A percentile compares a stretch with the other conserved stretches of the same genome.
These are phyloP conservation scores for Leccinum truebloodii DNA, from an alignment of 768 basidiomycete genomes.

Conservation along the genomic window DNA sequence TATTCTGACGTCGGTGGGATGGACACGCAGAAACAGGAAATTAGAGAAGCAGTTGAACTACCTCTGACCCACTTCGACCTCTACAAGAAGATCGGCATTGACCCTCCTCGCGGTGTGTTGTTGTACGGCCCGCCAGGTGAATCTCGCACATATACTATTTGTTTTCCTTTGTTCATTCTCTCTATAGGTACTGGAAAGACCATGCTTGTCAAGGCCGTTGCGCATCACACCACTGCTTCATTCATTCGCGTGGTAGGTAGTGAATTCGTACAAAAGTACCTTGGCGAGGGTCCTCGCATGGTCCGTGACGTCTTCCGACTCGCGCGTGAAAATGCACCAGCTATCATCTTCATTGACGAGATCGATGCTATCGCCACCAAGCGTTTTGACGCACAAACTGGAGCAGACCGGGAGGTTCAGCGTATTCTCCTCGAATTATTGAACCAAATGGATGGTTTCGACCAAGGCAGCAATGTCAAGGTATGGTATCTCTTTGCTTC, in stretches of 20 bases:
- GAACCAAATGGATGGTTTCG: conserved; percentile 99
- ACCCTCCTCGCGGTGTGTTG: conserved; percentile 95
- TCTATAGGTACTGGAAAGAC: conserved; percentile 95
- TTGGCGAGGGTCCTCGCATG: conserved; percentile 99
- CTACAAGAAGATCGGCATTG: conserved; percentile 99
- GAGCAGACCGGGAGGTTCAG: conserved; percentile 98
- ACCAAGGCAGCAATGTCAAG: conserved; percentile 98
- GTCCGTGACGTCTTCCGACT: conserved; percentile 98
- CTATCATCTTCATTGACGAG: conserved; percentile 99
- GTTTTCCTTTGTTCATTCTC: conserved; percentile 4
- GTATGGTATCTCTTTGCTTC: conserved; percentile 53
- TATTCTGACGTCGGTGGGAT: conserved; percentile 97
- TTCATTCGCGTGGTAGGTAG: conserved; percentile 99
- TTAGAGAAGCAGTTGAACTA: conserved; percentile 96
- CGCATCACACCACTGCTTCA: conserved; percentile 93
- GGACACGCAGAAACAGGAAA: conserved; percentile 98
- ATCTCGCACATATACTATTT: conserved; percentile 17
- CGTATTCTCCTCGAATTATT: conserved; percentile 95
- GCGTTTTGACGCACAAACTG: conserved; percentile 98
- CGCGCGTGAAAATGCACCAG: conserved; percentile 94
- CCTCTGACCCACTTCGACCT: conserved; percentile 96
- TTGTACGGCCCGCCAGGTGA: conserved; percentile 95
- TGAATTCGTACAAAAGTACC: conserved; percentile 99
- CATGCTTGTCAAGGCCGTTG: conserved; percentile 99
- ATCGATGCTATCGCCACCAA: conserved; percentile 99